Evolutionary conservation across 2,329 filamentous ascomycete genomes (phyloP).

Genomic region (Aspergillus pseudoglaucus): DNA sequence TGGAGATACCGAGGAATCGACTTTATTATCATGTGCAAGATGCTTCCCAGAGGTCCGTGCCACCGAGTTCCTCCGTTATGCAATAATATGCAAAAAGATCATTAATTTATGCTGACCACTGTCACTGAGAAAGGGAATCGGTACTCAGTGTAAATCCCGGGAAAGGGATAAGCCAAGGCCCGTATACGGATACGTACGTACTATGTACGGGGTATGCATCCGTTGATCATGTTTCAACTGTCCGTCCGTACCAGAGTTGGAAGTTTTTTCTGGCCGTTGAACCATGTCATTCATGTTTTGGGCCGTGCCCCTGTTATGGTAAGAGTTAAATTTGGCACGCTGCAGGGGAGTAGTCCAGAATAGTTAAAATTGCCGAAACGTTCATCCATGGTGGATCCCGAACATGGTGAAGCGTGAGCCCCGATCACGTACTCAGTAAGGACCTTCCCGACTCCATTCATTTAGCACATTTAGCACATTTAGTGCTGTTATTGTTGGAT

Average conservation of each 20-base stretch:
- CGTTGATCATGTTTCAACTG: too few species aligned
- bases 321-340: slow-evolving; percentile 18
- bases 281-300: background rate
- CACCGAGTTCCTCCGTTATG: background rate
- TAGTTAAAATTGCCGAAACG: slow-evolving; percentile 13
- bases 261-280: background rate
- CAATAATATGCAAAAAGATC: background rate
- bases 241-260: background rate
- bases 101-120: background rate
- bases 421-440: background rate
- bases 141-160: background rate
- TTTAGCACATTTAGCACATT: too few species aligned
- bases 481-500: too few species aligned
- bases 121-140: background rate
- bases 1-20: background rate
- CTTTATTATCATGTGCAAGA: background rate
- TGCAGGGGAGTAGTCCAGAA: slow-evolving; percentile 5
- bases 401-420: slow-evolving; percentile 14
- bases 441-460: too few species aligned
- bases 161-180: background rate
- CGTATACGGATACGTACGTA: too few species aligned
- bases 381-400: slow-evolving; percentile 11
- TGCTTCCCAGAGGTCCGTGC: background rate
- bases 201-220: too few species aligned
- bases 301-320: slow-evolving; percentile 9